phyloP scores from a whole-genome alignment of 345 rosid species.

The Populus simonii region DNA sequence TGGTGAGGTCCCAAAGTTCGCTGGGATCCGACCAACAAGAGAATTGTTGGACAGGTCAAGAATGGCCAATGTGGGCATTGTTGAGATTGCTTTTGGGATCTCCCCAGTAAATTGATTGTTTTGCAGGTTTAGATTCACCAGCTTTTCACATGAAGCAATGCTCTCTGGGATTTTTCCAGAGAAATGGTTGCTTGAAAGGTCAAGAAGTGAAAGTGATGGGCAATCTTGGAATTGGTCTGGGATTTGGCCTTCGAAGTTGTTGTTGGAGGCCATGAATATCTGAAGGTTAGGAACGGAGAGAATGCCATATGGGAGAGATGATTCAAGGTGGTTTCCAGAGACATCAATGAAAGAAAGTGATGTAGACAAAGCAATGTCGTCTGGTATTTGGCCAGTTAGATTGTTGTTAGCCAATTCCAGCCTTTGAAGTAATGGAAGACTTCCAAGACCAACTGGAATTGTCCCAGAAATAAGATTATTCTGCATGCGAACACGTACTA shows the following conservation, averaged over 20 bases:
- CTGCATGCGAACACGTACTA: slow-evolving; percentile 75
- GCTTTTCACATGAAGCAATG: slow-evolving; percentile 78
- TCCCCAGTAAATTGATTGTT: slow-evolving; percentile 62
- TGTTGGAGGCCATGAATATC: slow-evolving; percentile 67
- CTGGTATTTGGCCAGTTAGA: slow-evolving; percentile 70
- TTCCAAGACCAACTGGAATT: slow-evolving; percentile 63
- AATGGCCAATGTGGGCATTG: slow-evolving; percentile 79
- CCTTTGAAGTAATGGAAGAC: slow-evolving; percentile 66
- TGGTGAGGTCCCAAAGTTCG: slow-evolving; percentile 70
- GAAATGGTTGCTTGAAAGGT: slow-evolving; percentile 73
- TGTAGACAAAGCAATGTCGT: slow-evolving; percentile 53
- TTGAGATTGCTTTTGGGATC: slow-evolving; percentile 63
- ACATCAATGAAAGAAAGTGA: slow-evolving; percentile 84
- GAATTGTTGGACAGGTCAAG: slow-evolving; percentile 88
- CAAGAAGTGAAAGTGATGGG: slow-evolving; percentile 68
- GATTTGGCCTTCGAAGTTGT: slow-evolving; percentile 57
- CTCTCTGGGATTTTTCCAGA: slow-evolving; percentile 74
- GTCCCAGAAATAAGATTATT: slow-evolving; percentile 61
- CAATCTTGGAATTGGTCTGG: slow-evolving; percentile 77
- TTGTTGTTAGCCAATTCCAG: slow-evolving; percentile 81
- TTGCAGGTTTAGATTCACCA: slow-evolving; percentile 65
- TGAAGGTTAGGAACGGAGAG: slow-evolving; percentile 69
- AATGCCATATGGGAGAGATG: slow-evolving; percentile 66
- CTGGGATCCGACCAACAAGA: slow-evolving; percentile 68
- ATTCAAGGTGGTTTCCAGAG: slow-evolving; percentile 58